Evolutionary conservation across 1,284 basidiomycete species (phyloP).

Genomic region (Melampsora larici-populina): DNA sequence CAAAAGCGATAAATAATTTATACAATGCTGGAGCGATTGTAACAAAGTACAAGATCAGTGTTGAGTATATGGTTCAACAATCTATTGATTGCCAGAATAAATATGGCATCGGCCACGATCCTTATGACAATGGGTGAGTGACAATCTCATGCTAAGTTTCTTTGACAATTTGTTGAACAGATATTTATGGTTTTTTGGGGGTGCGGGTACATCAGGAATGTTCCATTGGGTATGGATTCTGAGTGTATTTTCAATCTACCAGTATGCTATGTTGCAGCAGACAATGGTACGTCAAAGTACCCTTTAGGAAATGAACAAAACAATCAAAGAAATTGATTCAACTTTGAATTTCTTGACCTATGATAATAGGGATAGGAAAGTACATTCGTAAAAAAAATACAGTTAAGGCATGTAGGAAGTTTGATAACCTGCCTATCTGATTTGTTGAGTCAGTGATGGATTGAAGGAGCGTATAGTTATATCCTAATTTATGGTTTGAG

Average conservation of each 20-base stretch:
- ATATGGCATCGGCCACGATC: slow-evolving; percentile 23
- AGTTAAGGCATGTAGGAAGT: not conserved
- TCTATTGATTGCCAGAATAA: slow-evolving; percentile 27
- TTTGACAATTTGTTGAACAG: not conserved
- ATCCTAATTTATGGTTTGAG: too few species aligned
- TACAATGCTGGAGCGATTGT: slow-evolving; percentile 17
- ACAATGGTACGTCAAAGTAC: slow-evolving; percentile 15
- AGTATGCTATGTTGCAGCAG: slow-evolving; percentile 7
- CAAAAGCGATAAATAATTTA: slow-evolving; percentile 15
- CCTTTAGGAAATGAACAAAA: not conserved
- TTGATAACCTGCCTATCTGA: not conserved
- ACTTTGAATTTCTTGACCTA: too few species aligned
- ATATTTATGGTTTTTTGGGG: too few species aligned
- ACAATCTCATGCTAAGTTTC: not conserved
- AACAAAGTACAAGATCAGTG: slow-evolving; percentile 17
- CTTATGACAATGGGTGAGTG: slow-evolving; percentile 20
- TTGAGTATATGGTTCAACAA: slow-evolving; percentile 33
- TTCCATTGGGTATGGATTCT: slow-evolving; percentile 21
- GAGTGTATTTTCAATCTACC: slow-evolving; percentile 35
- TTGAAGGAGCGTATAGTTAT: too few species aligned
- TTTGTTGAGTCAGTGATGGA: not conserved
- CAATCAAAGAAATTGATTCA: too few species aligned
- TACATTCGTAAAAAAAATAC: not conserved
- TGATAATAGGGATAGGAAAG: not conserved
- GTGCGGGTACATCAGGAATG: not conserved